Conservation (phyloP, 768 basidiomycete species). For the Lyophyllum shimeji region DNA sequence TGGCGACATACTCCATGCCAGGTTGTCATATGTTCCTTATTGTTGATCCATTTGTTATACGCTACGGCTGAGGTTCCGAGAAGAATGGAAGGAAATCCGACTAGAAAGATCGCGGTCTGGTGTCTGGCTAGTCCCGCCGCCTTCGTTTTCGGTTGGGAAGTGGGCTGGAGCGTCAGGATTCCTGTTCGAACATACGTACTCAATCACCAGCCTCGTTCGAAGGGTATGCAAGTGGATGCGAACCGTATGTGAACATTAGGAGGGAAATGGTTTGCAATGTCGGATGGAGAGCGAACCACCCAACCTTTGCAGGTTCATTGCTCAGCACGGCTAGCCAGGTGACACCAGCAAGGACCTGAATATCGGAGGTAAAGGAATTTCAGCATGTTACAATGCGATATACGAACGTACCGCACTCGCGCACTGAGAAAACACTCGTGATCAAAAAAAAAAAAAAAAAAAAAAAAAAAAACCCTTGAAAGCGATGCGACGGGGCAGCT, state of each 20-base stretch:
- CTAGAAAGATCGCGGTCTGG: constrained; percentile 55
- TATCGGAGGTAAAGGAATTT: not conserved
- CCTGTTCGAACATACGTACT: constrained; percentile 36
- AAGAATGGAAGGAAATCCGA: constrained; percentile 57
- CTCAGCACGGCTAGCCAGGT: constrained; percentile 17
- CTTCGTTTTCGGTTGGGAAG: constrained; percentile 64
- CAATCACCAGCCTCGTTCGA: not conserved
- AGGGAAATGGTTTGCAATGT: constrained; percentile 59
- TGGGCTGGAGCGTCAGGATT: constrained; percentile 75
- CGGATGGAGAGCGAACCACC: constrained; percentile 72
- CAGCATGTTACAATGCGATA: not conserved
- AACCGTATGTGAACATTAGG: constrained; percentile 61
- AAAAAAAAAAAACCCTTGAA: no score
- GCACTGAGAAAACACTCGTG: not conserved
- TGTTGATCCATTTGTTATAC: constrained; percentile 56
- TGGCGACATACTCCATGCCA: constrained; percentile 68
- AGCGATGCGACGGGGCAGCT: constrained; percentile 15
- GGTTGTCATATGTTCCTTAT: constrained; percentile 58
- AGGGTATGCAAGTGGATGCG: constrained; percentile 5
- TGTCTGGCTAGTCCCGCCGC: constrained; percentile 68
- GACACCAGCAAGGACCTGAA: constrained; percentile 10
- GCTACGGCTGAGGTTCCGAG: constrained; percentile 63
- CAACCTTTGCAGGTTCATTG: constrained; percentile 24
- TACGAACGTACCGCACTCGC: constrained; percentile 5
- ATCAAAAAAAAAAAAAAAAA: no score